phyloP scores from a whole-genome alignment of 2,329 filamentous ascomycete species.

The Metarhizium humberi region DNA sequence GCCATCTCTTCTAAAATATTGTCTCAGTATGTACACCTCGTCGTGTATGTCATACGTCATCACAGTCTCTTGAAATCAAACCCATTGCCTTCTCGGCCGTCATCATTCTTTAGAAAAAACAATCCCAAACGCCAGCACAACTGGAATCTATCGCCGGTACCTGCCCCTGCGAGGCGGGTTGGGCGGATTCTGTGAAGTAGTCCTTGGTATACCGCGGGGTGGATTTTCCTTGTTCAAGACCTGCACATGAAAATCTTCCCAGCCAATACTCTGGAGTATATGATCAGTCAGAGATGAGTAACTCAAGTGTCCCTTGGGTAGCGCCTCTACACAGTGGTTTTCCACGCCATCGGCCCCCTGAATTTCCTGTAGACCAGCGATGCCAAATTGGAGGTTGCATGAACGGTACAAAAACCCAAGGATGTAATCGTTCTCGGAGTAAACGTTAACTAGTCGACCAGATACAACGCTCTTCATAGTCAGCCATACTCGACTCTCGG shows the following conservation, averaged over 20 bases:
- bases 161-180: conserved; percentile 4
- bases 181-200: neutral
- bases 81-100: neutral
- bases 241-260: conserved; percentile 51
- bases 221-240: conserved; percentile 16
- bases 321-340: conserved; percentile 57
- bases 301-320: conserved; percentile 59
- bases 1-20: neutral
- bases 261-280: conserved; percentile 57
- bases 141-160: neutral
- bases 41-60: neutral
- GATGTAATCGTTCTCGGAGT: conserved; percentile 77
- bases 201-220: neutral
- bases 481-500: conserved; percentile 64
- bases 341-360: conserved; percentile 56
- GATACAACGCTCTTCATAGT: conserved; percentile 68
- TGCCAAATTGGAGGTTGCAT: conserved; percentile 70
- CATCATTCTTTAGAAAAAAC: neutral
- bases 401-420: conserved; percentile 82
- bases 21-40: neutral
- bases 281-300: conserved; percentile 60
- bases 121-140: neutral
- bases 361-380: conserved; percentile 74
- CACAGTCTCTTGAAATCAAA: neutral
- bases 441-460: conserved; percentile 84